Evolutionary conservation across 805 yeast genomes (phyloP).

Genomic region (Starmera dryadoides): DNA sequence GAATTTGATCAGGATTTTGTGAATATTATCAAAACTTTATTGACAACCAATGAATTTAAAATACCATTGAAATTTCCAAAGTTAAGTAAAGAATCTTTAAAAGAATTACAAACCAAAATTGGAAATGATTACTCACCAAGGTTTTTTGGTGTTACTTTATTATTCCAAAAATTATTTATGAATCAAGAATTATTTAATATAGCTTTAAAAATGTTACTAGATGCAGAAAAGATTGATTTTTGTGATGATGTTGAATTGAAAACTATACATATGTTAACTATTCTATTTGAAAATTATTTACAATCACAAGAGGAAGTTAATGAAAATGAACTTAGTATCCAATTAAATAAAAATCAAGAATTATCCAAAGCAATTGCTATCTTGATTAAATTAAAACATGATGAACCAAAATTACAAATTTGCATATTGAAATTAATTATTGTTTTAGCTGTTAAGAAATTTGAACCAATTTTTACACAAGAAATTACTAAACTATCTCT

Average conservation of each 20-base stretch:
- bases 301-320: background rate
- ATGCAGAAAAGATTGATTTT: background rate
- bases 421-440: conserved; percentile 12
- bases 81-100: conserved; percentile 2
- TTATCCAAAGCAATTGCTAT: background rate
- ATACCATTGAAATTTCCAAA: conserved; percentile 1
- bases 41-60: background rate
- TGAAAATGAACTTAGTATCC: background rate
- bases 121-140: conserved; percentile 4
- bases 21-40: background rate
- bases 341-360: background rate
- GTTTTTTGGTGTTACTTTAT: conserved; percentile 9
- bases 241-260: conserved; percentile 1
- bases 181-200: background rate
- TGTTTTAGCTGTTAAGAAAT: conserved; percentile 9
- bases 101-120: conserved; percentile 6
- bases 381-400: background rate
- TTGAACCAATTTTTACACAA: background rate
- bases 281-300: conserved; percentile 9
- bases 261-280: conserved; percentile 7
- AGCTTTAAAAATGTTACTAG: background rate
- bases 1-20: conserved; percentile 1
- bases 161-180: conserved; percentile 7
- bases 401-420: background rate
- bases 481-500: background rate